phyloP scores from a whole-genome alignment of 192 early-diverging fungal genomes.

The Umbelopsis ramanniana region DNA sequence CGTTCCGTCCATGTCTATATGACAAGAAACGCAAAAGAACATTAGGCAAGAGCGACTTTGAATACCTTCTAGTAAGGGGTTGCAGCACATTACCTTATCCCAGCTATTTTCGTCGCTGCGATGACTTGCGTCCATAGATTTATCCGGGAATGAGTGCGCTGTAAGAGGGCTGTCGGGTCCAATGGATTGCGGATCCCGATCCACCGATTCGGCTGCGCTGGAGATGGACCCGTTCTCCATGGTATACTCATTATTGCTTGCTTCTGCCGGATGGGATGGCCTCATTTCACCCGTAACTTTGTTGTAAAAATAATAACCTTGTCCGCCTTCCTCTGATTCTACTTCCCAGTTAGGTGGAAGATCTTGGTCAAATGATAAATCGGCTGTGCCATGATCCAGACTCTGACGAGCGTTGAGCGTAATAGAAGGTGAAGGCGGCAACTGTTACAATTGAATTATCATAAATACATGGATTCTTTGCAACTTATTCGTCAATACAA shows the following conservation, averaged over 20 bases:
- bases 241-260: neutral
- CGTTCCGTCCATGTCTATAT: neutral
- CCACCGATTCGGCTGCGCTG: neutral
- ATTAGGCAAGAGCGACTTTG: neutral
- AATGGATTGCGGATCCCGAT: slow-evolving; percentile 11
- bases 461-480: too few relatives aligned
- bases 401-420: neutral
- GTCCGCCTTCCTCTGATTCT: slow-evolving; percentile 30
- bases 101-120: neutral
- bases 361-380: neutral
- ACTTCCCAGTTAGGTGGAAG: slow-evolving; percentile 31
- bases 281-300: slow-evolving; percentile 29
- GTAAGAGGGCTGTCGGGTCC: neutral
- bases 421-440: neutral
- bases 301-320: slow-evolving; percentile 30
- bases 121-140: neutral
- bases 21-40: neutral
- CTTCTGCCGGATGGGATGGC: slow-evolving; percentile 19
- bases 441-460: neutral
- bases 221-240: neutral
- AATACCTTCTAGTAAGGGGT: neutral
- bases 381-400: neutral
- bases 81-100: neutral
- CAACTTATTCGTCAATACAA: neutral
- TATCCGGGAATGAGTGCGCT: neutral